A percentile compares a stretch with the other conserved stretches of the same genome.
phyloP scores from a whole-genome alignment of 1,284 basidiomycete species.

The Microbotryum scabiosae region DNA sequence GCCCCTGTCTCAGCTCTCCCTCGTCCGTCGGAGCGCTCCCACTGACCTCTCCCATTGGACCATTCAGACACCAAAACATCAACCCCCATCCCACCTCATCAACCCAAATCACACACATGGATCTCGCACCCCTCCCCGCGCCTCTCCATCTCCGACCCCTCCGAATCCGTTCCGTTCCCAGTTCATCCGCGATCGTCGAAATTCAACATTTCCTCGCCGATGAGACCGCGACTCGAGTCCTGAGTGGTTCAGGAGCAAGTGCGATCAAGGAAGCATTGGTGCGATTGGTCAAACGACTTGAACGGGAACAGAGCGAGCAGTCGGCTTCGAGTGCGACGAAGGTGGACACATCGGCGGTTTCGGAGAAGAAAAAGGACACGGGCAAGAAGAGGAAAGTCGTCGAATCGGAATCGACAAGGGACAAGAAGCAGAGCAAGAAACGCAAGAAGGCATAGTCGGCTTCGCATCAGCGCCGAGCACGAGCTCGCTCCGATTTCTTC shows the following conservation, averaged over 20 bases:
- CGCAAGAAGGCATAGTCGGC: conserved; percentile 1
- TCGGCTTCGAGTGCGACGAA: not conserved
- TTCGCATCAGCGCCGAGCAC: not conserved
- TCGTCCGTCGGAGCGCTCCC: too few species aligned
- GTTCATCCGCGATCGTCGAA: not conserved
- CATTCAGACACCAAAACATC: too few species aligned
- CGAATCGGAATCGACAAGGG: not conserved
- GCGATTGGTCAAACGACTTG: conserved; percentile 12
- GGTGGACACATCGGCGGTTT: not conserved
- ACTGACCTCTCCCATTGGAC: too few species aligned
- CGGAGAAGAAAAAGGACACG: not conserved
- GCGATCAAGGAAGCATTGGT: conserved; percentile 11
- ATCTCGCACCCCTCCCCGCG: conserved; percentile 13
- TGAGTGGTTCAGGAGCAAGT: conserved; percentile 6
- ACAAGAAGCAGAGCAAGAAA: conserved; percentile 20
- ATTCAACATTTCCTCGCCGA: conserved; percentile 11
- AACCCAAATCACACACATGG: too few species aligned
- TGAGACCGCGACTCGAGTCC: conserved; percentile 4
- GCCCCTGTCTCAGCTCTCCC: too few species aligned
- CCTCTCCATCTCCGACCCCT: conserved; percentile 15
- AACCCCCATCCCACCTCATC: too few species aligned
- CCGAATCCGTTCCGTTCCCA: not conserved
- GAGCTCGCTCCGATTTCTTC: not conserved
- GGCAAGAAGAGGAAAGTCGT: not conserved
- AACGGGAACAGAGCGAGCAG: conserved; percentile 5